Base-by-base conservation (phyloP, 805 yeast species). In the Metschnikowia kunwiensis region DNA sequence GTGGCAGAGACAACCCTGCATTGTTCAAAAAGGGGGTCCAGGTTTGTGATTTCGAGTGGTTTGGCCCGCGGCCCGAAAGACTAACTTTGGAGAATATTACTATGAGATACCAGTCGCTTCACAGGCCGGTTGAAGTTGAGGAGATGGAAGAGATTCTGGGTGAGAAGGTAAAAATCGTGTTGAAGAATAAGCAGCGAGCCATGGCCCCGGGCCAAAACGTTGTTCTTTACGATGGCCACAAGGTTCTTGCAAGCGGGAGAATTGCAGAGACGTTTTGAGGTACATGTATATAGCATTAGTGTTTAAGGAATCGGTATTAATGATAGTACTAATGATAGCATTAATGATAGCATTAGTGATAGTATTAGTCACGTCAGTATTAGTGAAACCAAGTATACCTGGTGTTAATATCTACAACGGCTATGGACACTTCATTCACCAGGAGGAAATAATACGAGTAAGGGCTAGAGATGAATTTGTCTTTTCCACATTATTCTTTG, bases 121-220 rank as follows among this genome's bases (percentile, higher is more conserved):
- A 86, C 53, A 41, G 37, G 2, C 83, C 89, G 0, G 60, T 70
- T 10, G 32, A 42, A 2, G 63, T 82, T 0, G 35, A 46, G 7
- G 4, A 16, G 5, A n/a, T 43, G 7, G 36, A 46, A 4, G 42
- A 60, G 14, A 37, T 41, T 1, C 40, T 62, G 0, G 32, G 32
- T 5, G 27, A 18, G 5, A 14, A 5, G 2, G 33, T 34, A 2
- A 36, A 30, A 1, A 15, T 70, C 2, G 38, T 42, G 1, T 63
- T 89, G 20, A 40, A 44, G 0, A 60, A 66, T 1, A 57, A 64
- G 20, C 75, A 75, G 22, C 62, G 87, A 32, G 96, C 95, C 0
- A 76, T 93, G 53, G 89, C 96, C 0, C 86, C 89, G 0, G 98
- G 97, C 0, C 98, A 91, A 57, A 80, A 76, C 47, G 61, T 87